These are phyloP conservation scores for Anthracocystis setariae DNA, from an alignment of 1,284 basidiomycete genomes.

Conservation along the genomic window DNA sequence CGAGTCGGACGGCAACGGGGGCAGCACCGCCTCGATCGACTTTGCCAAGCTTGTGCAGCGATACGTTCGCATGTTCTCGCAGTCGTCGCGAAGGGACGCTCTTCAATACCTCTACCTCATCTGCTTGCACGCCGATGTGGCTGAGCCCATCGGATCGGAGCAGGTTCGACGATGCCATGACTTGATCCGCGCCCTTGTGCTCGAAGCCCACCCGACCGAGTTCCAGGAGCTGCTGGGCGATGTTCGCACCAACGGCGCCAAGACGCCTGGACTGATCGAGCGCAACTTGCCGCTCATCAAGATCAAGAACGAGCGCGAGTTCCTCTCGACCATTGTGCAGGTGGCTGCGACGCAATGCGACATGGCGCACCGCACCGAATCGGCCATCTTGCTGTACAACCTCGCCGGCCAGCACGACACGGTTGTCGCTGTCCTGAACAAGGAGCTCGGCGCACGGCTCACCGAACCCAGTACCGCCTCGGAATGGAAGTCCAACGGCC, in stretches of 20 bases:
- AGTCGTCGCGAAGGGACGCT: conserved; percentile 89
- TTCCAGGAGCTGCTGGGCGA: conserved; percentile 89
- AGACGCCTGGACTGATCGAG: conserved; percentile 88
- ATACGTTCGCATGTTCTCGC: conserved; percentile 89
- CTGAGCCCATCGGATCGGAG: conserved; percentile 76
- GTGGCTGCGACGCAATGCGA: conserved; percentile 81
- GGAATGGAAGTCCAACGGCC: conserved; percentile 39
- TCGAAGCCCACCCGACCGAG: conserved; percentile 77
- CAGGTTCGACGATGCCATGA: conserved; percentile 88
- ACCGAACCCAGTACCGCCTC: conserved; percentile 53
- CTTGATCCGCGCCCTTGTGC: conserved; percentile 85
- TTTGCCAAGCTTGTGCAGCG: conserved; percentile 88
- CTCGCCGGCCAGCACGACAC: conserved; percentile 89
- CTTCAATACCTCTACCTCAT: conserved; percentile 95
- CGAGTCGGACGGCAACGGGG: conserved; percentile 31
- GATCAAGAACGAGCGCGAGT: conserved; percentile 77
- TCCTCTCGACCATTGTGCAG: conserved; percentile 83
- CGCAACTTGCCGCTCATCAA: conserved; percentile 81
- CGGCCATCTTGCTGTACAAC: conserved; percentile 95
- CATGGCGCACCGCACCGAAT: conserved; percentile 77
- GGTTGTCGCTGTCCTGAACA: conserved; percentile 87
- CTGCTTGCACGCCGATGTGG: conserved; percentile 78
- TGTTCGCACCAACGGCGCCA: conserved; percentile 85
- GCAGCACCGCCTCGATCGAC: conserved; percentile 71
- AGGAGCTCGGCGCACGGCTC: conserved; percentile 80